phyloP scores from a whole-genome alignment of 129 eudicot species.

The Flaveria trinervia region DNA sequence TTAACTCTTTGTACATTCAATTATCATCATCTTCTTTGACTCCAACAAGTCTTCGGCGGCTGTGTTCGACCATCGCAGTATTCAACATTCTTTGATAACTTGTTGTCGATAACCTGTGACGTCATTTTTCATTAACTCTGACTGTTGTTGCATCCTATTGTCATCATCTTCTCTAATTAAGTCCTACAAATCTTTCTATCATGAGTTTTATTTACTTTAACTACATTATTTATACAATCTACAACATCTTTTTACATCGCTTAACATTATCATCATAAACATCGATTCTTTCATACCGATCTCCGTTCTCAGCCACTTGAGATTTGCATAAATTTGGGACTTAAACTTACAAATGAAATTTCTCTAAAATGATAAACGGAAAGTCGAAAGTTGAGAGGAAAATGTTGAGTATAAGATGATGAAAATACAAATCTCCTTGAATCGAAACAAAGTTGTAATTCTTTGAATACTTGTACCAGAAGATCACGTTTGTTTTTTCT shows the following conservation, averaged over 20 bases:
- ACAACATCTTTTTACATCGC: constrained; percentile 36
- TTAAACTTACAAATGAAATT: constrained; percentile 36
- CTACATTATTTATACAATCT: neutral
- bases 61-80: neutral
- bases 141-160: neutral
- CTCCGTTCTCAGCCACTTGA: constrained; percentile 23
- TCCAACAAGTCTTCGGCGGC: neutral
- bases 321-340: constrained; percentile 60
- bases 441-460: constrained; percentile 54
- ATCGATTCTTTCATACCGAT: constrained; percentile 17
- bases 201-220: neutral
- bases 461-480: constrained; percentile 35
- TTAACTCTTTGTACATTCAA: neutral
- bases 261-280: constrained; percentile 48
- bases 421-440: constrained; percentile 51
- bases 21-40: constrained; percentile 11
- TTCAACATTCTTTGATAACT: constrained; percentile 1
- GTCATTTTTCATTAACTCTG: constrained; percentile 29
- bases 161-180: constrained; percentile 11
- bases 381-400: constrained; percentile 46
- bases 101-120: constrained; percentile 49
- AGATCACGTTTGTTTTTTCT: constrained; percentile 62
- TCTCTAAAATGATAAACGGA: constrained; percentile 42
- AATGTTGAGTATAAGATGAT: constrained; percentile 45
- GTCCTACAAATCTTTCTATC: constrained; percentile 38